Evolutionary conservation across 345 rosid genomes (phyloP).

Genomic region (Linum tenue): DNA sequence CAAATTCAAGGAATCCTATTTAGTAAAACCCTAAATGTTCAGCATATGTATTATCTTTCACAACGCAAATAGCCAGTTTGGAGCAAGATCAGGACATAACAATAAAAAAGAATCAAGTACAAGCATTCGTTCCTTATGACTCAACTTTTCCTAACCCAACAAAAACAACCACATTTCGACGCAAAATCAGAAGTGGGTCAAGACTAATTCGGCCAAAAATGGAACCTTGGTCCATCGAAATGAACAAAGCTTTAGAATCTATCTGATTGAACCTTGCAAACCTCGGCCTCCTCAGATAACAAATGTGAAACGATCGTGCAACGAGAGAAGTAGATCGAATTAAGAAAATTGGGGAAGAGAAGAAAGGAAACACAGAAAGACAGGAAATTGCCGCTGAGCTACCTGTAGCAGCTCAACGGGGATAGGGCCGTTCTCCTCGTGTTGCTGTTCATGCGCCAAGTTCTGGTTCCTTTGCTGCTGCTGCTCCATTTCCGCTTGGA

Average conservation of each 20-base stretch:
- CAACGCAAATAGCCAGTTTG: not conserved
- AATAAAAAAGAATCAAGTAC: not conserved
- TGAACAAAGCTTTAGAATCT: not conserved
- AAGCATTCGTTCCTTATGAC: not conserved
- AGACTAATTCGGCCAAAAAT: not conserved
- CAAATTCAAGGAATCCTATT: conserved; percentile 4
- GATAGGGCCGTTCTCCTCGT: conserved; percentile 38
- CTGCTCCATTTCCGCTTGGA: conserved; percentile 27
- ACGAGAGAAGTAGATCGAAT: not conserved
- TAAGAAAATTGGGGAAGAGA: not conserved
- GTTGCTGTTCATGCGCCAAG: conserved; percentile 15
- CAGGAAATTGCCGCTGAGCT: not conserved
- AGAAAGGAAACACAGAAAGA: conserved; percentile 1
- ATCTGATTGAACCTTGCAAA: not conserved
- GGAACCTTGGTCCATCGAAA: not conserved
- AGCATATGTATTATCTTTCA: not conserved
- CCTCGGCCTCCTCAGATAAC: not conserved
- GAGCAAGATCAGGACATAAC: not conserved
- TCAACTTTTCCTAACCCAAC: not conserved
- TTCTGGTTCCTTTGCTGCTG: conserved; percentile 35
- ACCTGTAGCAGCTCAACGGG: conserved; percentile 62
- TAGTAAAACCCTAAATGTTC: not conserved
- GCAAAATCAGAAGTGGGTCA: not conserved
- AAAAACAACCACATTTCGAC: not conserved
- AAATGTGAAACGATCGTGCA: too few relatives aligned